Conservation (phyloP, 768 basidiomycete species). For the Multifurca ochricompacta region DNA sequence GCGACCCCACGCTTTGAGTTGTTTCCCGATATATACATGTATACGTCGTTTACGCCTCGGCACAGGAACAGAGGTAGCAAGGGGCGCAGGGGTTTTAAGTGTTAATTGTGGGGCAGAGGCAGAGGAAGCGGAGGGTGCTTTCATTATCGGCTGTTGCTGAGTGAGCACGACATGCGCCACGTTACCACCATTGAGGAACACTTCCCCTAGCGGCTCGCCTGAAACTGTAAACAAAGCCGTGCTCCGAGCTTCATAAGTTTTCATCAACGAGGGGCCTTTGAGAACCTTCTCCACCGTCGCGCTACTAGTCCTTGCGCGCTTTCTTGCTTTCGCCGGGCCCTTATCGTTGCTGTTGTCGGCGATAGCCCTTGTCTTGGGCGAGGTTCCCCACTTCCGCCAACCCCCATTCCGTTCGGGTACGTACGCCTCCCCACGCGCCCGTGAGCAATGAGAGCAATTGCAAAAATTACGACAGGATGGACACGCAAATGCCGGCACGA, state of each 20-base stretch:
- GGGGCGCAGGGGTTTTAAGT: background rate
- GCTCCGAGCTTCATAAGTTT: background rate
- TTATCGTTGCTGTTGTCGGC: background rate
- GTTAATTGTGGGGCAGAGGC: background rate
- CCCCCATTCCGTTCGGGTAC: conserved; percentile 28
- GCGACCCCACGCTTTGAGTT: conserved; percentile 6
- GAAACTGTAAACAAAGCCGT: background rate
- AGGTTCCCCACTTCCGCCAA: conserved; percentile 5
- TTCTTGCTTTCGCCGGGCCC: background rate
- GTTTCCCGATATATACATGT: conserved; percentile 1
- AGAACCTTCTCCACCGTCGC: background rate
- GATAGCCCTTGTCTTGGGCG: background rate
- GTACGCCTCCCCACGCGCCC: conserved; percentile 41
- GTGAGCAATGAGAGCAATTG: conserved; percentile 41
- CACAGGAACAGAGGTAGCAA: background rate
- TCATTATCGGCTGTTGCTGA: background rate
- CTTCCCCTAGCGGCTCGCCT: background rate
- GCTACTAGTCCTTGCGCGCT: too few species aligned
- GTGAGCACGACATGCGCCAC: background rate
- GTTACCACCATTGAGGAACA: background rate
- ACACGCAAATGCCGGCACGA: conserved; percentile 31
- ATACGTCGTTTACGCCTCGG: background rate
- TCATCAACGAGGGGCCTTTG: background rate
- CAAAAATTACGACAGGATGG: conserved; percentile 40
- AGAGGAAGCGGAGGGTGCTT: background rate